These are phyloP conservation scores for Candida tallmaniae DNA, from an alignment of 805 yeast genomes.

Conservation along the genomic window DNA sequence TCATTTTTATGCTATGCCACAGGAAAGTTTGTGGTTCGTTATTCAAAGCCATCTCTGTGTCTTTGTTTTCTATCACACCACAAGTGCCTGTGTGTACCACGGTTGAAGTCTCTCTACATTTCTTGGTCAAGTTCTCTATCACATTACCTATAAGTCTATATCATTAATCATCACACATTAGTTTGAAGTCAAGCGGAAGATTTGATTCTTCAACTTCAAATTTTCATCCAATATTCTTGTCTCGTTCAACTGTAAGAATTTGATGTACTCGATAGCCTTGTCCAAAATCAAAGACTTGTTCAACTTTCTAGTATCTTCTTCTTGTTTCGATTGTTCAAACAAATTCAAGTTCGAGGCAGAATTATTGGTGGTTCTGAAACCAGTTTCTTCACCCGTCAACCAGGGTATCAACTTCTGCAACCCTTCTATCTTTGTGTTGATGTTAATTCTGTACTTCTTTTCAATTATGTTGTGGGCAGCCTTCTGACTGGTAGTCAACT, in stretches of 20 bases:
- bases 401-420: conserved; percentile 65
- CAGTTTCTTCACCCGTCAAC: conserved; percentile 58
- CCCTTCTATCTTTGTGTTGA: conserved; percentile 66
- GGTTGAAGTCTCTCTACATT: too few relatives aligned
- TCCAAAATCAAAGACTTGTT: conserved; percentile 68
- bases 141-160: conserved; percentile 5
- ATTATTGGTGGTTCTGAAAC: conserved; percentile 45
- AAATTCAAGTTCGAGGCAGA: background rate
- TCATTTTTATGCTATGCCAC: too few relatives aligned
- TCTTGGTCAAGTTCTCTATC: too few relatives aligned
- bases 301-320: conserved; percentile 24
- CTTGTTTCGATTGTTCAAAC: conserved; percentile 2
- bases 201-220: conserved; percentile 6
- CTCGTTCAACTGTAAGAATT: conserved; percentile 49
- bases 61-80: too few relatives aligned
- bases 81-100: too few relatives aligned
- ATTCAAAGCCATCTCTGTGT: too few relatives aligned
- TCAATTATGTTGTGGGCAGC: conserved; percentile 73
- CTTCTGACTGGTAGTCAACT: conserved; percentile 55
- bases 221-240: conserved; percentile 10
- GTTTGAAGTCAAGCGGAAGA: conserved; percentile 1
- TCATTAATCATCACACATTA: background rate
- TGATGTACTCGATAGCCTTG: conserved; percentile 60
- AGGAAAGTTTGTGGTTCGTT: too few relatives aligned
- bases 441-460: conserved; percentile 65